Percentiles rank a stretch among this genome's conserved stretches.
phyloP scores from a whole-genome alignment of 768 basidiomycete genomes.

The Atractiella rhizophila region DNA sequence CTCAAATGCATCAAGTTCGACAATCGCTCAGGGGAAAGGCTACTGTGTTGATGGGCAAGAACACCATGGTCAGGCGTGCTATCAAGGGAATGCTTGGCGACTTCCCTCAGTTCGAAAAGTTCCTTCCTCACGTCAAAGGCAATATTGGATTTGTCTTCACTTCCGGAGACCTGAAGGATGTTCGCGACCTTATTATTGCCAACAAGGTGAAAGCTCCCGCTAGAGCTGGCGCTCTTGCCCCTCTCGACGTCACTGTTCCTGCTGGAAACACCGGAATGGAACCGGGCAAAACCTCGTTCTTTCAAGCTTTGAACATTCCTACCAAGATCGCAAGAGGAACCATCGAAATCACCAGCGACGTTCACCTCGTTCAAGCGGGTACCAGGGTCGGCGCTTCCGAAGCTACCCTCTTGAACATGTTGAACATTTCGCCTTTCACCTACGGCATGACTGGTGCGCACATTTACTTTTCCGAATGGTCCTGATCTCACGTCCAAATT shows the following conservation, averaged over 20 bases:
- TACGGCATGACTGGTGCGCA: background rate
- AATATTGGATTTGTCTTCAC: constrained; percentile 99
- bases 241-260: constrained; percentile 72
- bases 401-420: constrained; percentile 95
- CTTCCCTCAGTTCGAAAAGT: constrained; percentile 77
- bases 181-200: constrained; percentile 73
- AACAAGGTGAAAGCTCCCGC: constrained; percentile 98
- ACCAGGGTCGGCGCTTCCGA: constrained; percentile 89
- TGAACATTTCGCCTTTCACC: constrained; percentile 53
- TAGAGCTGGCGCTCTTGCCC: constrained; percentile 87
- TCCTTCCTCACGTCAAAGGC: constrained; percentile 82
- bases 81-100: constrained; percentile 73
- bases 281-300: constrained; percentile 99
- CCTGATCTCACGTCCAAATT: constrained; percentile 18
- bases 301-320: constrained; percentile 97
- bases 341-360: constrained; percentile 93
- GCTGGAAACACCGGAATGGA: constrained; percentile 99
- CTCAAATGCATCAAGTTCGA: constrained; percentile 96
- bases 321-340: constrained; percentile 99
- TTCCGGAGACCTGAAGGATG: constrained; percentile 63
- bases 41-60: constrained; percentile 97
- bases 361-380: constrained; percentile 78
- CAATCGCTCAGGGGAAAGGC: constrained; percentile 83
- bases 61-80: constrained; percentile 99
- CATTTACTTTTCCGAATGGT: background rate